Base-by-base conservation (phyloP, 2,329 filamentous ascomycete genomes). In the Corynespora cassiicola region DNA sequence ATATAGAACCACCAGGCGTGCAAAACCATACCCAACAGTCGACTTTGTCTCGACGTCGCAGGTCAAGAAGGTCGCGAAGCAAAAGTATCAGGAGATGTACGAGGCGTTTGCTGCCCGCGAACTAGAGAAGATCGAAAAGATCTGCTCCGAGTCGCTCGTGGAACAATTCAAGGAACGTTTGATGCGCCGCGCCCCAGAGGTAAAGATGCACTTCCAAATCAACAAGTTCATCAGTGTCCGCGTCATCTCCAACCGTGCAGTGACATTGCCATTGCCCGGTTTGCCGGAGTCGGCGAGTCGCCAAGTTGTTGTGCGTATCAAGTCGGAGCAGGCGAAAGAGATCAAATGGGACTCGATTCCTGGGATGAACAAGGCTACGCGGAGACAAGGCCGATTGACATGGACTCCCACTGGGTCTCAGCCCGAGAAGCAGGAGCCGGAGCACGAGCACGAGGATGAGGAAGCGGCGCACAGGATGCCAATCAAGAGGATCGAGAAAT, bases 1-100 rank as follows among this genome's bases (percentile, higher is more conserved):
- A n/a, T n/a, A n/a, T n/a, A n/a, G n/a, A n/a, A n/a, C n/a, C n/a
- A n/a, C n/a, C n/a, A n/a, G n/a, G n/a, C n/a, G n/a, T n/a, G n/a
- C n/a, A n/a, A n/a, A n/a, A n/a, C n/a, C n/a, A 11, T 56, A 33
- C 17, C 12, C 50, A 17, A 52, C 54, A 3, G 28, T 54, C 7
- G 54, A 56, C 19, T 26, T 29, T 4, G 35, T 36, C 18, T 42
- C 52, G 20, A 39, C 47, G 22, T 24, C 16, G 12, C 20, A 43
- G 17, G 29, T 53, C 22, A 49, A 47, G 25, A 19, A 24, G 10
- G 22, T 75, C 1, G 85, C 83, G 20, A 76, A 79, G 53, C 75
- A 72, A 14, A 70, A 87, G 56, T 84, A 88, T 64, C 69, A 71
- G 35, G 69, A 79, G 49, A 80, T 88, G 74, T 81, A 82, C 52